Conservation (phyloP, 129 eudicot genomes). For the Mikania micrantha region DNA sequence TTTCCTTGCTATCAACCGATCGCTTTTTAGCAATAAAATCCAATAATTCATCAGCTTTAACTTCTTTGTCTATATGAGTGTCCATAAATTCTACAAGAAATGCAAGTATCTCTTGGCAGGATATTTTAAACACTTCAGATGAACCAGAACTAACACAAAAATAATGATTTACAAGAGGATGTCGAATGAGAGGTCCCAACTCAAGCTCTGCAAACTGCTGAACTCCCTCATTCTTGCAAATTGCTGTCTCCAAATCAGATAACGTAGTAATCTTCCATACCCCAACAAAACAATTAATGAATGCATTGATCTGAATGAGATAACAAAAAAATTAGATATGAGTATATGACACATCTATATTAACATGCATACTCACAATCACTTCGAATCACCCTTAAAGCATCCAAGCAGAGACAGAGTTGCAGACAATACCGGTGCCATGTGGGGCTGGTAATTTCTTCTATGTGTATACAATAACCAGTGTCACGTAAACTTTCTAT, state of each 20-base stretch:
- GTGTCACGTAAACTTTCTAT: background rate
- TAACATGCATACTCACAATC: background rate
- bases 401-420: background rate
- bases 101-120: slow-evolving; percentile 42
- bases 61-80: slow-evolving; percentile 21
- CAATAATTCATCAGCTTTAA: slow-evolving; percentile 45
- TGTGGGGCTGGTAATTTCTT: background rate
- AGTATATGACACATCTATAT: background rate
- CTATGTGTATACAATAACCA: background rate
- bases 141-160: slow-evolving; percentile 52
- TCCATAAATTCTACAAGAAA: slow-evolving; percentile 42
- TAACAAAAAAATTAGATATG: background rate
- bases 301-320: slow-evolving; percentile 50
- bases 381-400: background rate
- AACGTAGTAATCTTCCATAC: slow-evolving; percentile 65
- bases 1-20: slow-evolving; percentile 38
- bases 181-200: slow-evolving; percentile 70
- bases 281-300: slow-evolving; percentile 75
- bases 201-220: slow-evolving; percentile 66
- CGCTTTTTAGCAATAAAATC: slow-evolving; percentile 50
- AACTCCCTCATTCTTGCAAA: slow-evolving; percentile 73
- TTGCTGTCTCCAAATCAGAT: slow-evolving; percentile 61
- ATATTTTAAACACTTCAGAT: slow-evolving; percentile 39
- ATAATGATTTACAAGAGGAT: slow-evolving; percentile 66
- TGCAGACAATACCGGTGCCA: background rate